Base-by-base conservation (phyloP, 352 stramenopile species). In the Globisporangium barbulae region DNA sequence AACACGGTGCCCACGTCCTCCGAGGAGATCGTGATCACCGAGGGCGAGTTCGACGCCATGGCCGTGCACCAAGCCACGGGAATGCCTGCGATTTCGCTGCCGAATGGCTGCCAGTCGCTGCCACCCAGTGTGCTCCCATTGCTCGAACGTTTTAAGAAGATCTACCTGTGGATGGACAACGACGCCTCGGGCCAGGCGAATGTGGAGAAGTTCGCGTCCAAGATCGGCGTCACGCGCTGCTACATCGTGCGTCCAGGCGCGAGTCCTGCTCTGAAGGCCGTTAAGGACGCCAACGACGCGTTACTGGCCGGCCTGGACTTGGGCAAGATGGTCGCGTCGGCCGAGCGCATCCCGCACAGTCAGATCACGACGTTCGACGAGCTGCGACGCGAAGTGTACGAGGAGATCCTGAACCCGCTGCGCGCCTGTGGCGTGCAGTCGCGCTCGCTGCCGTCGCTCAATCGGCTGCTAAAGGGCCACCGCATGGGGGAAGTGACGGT, bases 101-200 rank as follows among this genome's bases (percentile, higher is more conserved):
- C 98, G 0, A 99, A 99, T 75, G 98, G 98, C 45, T 98, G 92
- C 67, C 87, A 97, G 50, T 98, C 91, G 35, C 82, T 99, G 21
- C 97, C 97, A 5, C 82, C 93, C 7, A 96, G 96, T 48, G 79
- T 99, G 15, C 69, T 99, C 31, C 95, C 96, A 25, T 72, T 99
- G 65, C 79, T 99, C 22, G 96, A 99, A 76, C 81, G 85, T 5
- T 99, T 99, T 71, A 89, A 97, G 64, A 96, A 90, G 42, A 97
- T 99, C 45, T 98, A 98, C 76, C 72, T 99, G 25, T 99, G 97
- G 97, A 98, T 99, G 93, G 98, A 99, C 78, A 97, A 98, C 63
- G 98, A 99, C 74, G 79, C 78, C 10, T 87, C 96, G 0, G 97
- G 97, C 13, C 80, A 97, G 70, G 92, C 97, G 42, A 98, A 96